phyloP scores from a whole-genome alignment of 352 stramenopile genomes.

The Phytophthora ohioensis region DNA sequence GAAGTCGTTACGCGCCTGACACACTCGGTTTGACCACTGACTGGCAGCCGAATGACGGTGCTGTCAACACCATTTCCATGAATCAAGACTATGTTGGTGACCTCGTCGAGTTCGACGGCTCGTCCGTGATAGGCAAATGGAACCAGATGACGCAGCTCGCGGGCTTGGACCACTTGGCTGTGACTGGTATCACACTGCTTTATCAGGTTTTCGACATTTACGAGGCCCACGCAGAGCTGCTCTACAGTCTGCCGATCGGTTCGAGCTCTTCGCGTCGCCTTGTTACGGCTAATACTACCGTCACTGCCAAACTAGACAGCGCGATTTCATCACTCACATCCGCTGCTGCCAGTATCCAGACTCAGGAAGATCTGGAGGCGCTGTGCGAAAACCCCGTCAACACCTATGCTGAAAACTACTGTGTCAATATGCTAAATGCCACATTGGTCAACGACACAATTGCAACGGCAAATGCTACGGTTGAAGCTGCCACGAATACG shows the following conservation, averaged over 20 bases:
- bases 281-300: conserved; percentile 22
- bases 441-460: conserved; percentile 33
- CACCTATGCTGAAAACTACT: conserved; percentile 45
- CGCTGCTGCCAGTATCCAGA: conserved; percentile 44
- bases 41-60: conserved; percentile 63
- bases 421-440: conserved; percentile 38
- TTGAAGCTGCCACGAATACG: conserved; percentile 31
- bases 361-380: conserved; percentile 44
- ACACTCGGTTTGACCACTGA: conserved; percentile 39
- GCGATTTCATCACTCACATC: conserved; percentile 50
- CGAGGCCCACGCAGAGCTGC: conserved; percentile 43
- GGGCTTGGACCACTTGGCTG: conserved; percentile 53
- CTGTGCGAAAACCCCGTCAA: conserved; percentile 44
- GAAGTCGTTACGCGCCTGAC: conserved; percentile 47
- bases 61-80: conserved; percentile 62
- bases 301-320: conserved; percentile 28
- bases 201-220: conserved; percentile 54
- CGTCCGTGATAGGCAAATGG: conserved; percentile 50
- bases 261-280: conserved; percentile 31
- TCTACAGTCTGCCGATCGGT: conserved; percentile 42
- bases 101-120: conserved; percentile 44
- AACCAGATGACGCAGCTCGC: conserved; percentile 57
- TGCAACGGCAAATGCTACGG: conserved; percentile 33
- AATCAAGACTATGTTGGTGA: conserved; percentile 50
- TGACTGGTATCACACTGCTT: conserved; percentile 54